Conservation (phyloP, 2,329 filamentous ascomycete species). For the Fusarium anguioides region DNA sequence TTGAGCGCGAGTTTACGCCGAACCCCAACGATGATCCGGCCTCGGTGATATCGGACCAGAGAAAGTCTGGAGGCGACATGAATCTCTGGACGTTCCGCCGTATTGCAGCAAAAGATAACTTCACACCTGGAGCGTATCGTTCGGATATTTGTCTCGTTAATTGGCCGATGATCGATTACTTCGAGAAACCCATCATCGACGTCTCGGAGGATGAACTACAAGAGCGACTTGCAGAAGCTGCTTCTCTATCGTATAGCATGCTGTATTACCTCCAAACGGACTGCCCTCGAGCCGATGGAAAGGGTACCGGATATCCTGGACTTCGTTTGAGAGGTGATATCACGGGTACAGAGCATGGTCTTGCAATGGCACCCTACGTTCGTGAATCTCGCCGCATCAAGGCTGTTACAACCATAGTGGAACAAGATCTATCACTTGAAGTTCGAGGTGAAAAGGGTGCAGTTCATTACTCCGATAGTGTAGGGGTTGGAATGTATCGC, state of each 20-base stretch:
- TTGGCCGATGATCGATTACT: conserved; percentile 49
- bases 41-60: conserved; percentile 40
- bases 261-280: conserved; percentile 45
- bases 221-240: conserved; percentile 27
- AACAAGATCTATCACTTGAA: conserved; percentile 42
- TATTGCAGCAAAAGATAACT: conserved; percentile 42
- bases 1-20: conserved; percentile 45
- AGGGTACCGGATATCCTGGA: conserved; percentile 41
- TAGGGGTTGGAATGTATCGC: conserved; percentile 47
- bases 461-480: conserved; percentile 42
- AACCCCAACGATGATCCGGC: conserved; percentile 44
- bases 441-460: conserved; percentile 39
- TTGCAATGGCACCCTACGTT: conserved; percentile 46
- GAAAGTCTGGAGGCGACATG: conserved; percentile 44
- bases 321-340: conserved; percentile 44
- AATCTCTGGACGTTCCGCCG: conserved; percentile 47
- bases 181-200: conserved; percentile 46
- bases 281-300: conserved; percentile 42
- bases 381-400: conserved; percentile 44
- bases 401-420: conserved; percentile 41
- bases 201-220: conserved; percentile 34
- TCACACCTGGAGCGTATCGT: conserved; percentile 34
- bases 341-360: conserved; percentile 44
- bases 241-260: conserved; percentile 45
- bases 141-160: conserved; percentile 47